Evolutionary conservation across 2,329 filamentous ascomycete species (phyloP), one percentile per base, ranked within the genome.

Genomic region (Exutisphaerella laricina): DNA sequence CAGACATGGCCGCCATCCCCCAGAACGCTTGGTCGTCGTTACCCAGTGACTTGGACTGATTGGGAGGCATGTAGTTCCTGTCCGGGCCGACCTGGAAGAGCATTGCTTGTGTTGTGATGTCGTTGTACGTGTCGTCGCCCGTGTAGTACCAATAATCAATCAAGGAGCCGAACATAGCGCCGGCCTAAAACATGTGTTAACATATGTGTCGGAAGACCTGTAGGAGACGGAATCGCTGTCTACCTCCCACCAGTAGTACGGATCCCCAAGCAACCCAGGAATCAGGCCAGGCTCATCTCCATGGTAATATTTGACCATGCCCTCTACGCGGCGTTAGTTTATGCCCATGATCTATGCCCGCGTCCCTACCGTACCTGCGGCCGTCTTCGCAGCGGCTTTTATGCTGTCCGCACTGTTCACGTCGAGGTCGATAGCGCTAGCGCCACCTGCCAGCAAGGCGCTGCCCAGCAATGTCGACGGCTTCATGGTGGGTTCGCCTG

Each of bases 171-270:
- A 82, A 84, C 66, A 87, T 63, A 30, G 59, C 61, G n/a, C 62
- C 62, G 8, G 78, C 79, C n/a, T n/a, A n/a, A n/a, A n/a, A n/a
- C n/a, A n/a, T n/a, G n/a, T n/a, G n/a, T n/a, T n/a, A n/a, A n/a
- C n/a, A n/a, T n/a, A n/a, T n/a, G n/a, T n/a, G n/a, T n/a, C n/a
- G n/a, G n/a, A n/a, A n/a, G n/a, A n/a, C n/a, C n/a, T n/a, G n/a
- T n/a, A n/a, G n/a, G n/a, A n/a, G n/a, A n/a, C n/a, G n/a, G n/a
- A n/a, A n/a, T n/a, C n/a, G n/a, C n/a, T n/a, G n/a, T n/a, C n/a
- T n/a, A n/a, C n/a, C 59, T 86, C 79, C 82, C 82, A 87, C 82
- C 82, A 87, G 70, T 85, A 85, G 60, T 82, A 83, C 50, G 82
- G 82, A 7, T 71, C 62, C 3, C 79, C 78, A 22, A 88, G 67